Percentiles rank a stretch among this genome's conserved stretches.
These are phyloP conservation scores for Haematococcus sp. DNA, from an alignment of 139 green algal species.

Conservation along the genomic window DNA sequence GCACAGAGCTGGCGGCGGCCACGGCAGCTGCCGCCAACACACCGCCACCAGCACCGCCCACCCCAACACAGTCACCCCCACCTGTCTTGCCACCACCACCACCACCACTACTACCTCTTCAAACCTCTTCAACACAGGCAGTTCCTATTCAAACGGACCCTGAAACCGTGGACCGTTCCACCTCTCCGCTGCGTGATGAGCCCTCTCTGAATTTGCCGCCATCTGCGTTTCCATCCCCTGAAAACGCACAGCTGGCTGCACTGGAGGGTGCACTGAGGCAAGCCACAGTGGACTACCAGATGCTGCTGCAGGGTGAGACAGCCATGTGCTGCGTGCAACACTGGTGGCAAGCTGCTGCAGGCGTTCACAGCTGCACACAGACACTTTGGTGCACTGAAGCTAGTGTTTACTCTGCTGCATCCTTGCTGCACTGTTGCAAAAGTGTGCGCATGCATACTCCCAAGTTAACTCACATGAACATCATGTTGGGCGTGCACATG, in stretches of 20 bases:
- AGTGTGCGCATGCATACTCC: not conserved
- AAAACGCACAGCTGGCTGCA: conserved; percentile 1
- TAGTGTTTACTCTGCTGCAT: no score
- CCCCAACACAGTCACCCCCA: not conserved
- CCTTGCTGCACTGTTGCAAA: not conserved
- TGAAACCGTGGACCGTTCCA: not conserved
- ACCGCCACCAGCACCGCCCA: not conserved
- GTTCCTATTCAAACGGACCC: no score
- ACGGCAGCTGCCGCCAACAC: not conserved
- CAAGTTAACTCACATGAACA: no score
- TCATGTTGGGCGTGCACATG: not conserved
- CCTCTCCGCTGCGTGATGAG: not conserved
- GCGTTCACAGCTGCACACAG: no score
- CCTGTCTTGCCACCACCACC: no score
- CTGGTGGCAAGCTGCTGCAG: no score
- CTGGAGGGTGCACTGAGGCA: conserved; percentile 36
- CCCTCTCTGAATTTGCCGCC: not conserved
- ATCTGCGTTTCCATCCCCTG: not conserved
- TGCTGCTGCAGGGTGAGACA: conserved; percentile 28
- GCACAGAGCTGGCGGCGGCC: no score
- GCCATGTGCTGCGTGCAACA: not conserved
- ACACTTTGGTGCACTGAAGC: no score
- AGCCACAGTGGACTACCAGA: conserved; percentile 32
- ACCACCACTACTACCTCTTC: no score
- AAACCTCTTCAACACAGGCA: no score